Evolutionary conservation across 2,329 filamentous ascomycete genomes (phyloP).

Genomic region (Rhinocladiella mackenziei): DNA sequence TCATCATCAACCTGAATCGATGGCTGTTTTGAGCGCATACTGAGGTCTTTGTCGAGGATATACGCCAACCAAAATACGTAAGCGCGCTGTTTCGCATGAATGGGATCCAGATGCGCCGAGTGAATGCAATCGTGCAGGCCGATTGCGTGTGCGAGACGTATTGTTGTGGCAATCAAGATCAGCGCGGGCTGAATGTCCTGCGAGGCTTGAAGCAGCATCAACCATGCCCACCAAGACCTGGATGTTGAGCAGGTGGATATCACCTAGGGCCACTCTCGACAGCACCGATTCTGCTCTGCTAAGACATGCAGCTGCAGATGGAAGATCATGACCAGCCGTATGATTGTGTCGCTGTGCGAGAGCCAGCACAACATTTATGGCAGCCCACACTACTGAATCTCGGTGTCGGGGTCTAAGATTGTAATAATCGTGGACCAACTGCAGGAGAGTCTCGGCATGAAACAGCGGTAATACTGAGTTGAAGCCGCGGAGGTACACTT

Average conservation of each 20-base stretch:
- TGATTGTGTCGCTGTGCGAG: constrained; percentile 27
- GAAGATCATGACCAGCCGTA: constrained; percentile 6
- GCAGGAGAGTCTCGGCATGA: constrained; percentile 11
- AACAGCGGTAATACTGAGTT: constrained; percentile 23
- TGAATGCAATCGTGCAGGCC: constrained; percentile 25
- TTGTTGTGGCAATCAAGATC: constrained; percentile 30
- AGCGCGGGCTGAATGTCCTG: too few species aligned
- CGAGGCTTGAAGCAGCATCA: constrained; percentile 31
- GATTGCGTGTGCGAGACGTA: constrained; percentile 22
- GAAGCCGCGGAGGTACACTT: constrained; percentile 14
- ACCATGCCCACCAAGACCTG: constrained; percentile 34
- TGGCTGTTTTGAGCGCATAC: constrained; percentile 43
- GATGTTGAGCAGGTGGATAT: constrained; percentile 32
- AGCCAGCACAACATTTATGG: constrained; percentile 34
- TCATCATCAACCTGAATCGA: constrained; percentile 37
- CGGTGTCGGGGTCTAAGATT: constrained; percentile 7
- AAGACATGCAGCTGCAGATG: constrained; percentile 27
- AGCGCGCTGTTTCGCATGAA: constrained; percentile 25
- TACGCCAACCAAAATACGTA: constrained; percentile 35
- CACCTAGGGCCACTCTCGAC: constrained; percentile 29
- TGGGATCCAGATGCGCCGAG: constrained; percentile 18
- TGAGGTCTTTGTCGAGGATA: constrained; percentile 41
- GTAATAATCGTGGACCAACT: constrained; percentile 13
- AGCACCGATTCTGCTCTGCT: constrained; percentile 33
- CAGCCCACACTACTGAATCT: constrained; percentile 32